phyloP scores from a whole-genome alignment of 2,329 filamentous ascomycete species.

The Aspergillus sp. region DNA sequence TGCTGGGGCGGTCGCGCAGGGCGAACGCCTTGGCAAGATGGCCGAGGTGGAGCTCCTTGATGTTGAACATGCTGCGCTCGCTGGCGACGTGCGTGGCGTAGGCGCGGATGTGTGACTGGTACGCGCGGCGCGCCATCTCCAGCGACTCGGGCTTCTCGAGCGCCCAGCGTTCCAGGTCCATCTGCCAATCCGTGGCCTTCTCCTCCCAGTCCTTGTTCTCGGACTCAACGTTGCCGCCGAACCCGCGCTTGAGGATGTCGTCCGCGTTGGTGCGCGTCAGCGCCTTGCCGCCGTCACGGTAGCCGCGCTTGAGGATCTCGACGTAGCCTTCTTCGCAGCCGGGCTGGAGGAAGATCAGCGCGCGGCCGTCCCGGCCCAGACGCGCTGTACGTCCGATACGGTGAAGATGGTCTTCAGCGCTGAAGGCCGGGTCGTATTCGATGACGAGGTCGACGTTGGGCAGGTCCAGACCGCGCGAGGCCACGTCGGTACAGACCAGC shows the following conservation, averaged over 20 bases:
- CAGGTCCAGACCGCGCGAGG: constrained; percentile 90
- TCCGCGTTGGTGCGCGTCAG: constrained; percentile 62
- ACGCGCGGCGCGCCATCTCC: constrained; percentile 79
- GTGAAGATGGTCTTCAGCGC: constrained; percentile 88
- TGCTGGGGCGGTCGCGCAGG: constrained; percentile 80
- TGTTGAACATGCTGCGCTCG: constrained; percentile 85
- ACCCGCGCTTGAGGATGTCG: constrained; percentile 66
- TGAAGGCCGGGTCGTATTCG: constrained; percentile 95
- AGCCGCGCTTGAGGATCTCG: constrained; percentile 68
- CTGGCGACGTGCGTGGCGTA: constrained; percentile 90
- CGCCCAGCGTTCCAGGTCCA: constrained; percentile 65
- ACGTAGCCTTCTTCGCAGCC: constrained; percentile 92
- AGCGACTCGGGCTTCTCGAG: constrained; percentile 65
- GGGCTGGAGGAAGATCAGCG: constrained; percentile 84
- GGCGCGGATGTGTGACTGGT: constrained; percentile 86
- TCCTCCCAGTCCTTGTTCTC: constrained; percentile 59
- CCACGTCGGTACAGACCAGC: constrained; percentile 91
- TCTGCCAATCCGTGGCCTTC: constrained; percentile 64
- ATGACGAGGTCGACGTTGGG: constrained; percentile 93
- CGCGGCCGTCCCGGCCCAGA: constrained; percentile 82
- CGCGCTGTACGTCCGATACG: constrained; percentile 92
- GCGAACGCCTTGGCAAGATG: constrained; percentile 94
- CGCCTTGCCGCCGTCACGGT: constrained; percentile 61
- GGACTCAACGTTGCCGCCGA: constrained; percentile 45
- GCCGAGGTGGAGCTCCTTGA: constrained; percentile 84